Base-by-base conservation (phyloP, 2,329 filamentous ascomycete genomes). In the Ceratocystis huliohia region DNA sequence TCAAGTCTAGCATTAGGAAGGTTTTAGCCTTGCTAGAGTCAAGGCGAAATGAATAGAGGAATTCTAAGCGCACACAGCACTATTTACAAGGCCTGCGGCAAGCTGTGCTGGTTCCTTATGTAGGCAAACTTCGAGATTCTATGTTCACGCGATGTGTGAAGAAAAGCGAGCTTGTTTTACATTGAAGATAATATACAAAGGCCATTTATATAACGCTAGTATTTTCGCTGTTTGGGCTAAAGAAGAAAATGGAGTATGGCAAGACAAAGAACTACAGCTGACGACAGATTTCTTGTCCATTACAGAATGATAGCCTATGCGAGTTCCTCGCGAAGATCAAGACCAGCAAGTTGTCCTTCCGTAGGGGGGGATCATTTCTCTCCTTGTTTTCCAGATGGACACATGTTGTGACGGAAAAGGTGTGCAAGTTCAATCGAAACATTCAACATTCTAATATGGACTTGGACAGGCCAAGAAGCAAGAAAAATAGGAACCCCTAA, bases 391-490 rank as follows among this genome's bases (percentile, higher is more conserved):
- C 37, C 37, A 41, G 3, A 41, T 4, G 37, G 10, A 4, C 37
- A 15, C 37, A 41, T 8, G 10, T 41, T 13, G 37, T 13, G 28
- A 10, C 8, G 41, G 53, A 25, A 48, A 22, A 41, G 13, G 28
- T 17, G 30, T 50, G 37, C 8, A 25, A 28, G 22, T 45, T 61
- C 22, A 28, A 48, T 53, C 66, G 3, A 64, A 64, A 59, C 17
- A 37, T 59, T 57, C n/a, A 57, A 22, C 56, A 62, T 67, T 64
- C 17, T 66, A 50, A 66, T 64, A 64, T 65, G 59, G 41, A 63
- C 56, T 65, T 44, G 44, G 56, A 13, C 57, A 67, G 30, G 45
- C 20, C 30, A 44, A 45, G 50, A 64, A 45, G 30, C 46, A 63
- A 45, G 45, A 45, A 48, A 48, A 56, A 66, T 59, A 64, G 20